phyloP scores from a whole-genome alignment of 495 filamentous ascomycete species.

The Xylaria cubensis region DNA sequence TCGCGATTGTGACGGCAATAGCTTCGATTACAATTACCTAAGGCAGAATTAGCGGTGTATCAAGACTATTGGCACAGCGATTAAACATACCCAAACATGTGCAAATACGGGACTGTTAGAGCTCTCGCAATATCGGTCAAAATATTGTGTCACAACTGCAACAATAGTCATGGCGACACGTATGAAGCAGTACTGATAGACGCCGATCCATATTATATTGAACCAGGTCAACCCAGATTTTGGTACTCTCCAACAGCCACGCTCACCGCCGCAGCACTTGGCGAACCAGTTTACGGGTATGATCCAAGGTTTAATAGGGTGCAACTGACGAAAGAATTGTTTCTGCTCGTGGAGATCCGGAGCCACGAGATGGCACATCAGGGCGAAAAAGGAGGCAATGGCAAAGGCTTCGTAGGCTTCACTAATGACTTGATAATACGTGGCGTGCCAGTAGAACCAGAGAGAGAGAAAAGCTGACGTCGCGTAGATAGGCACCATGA shows the following conservation, averaged over 20 bases:
- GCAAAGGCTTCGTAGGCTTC: conserved; percentile 94
- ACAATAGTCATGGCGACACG: conserved; percentile 84
- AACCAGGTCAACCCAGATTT: conserved; percentile 92
- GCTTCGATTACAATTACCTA: conserved; percentile 74
- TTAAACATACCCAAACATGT: conserved; percentile 76
- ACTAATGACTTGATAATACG: conserved; percentile 82
- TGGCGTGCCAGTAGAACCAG: conserved; percentile 76
- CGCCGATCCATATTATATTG: conserved; percentile 85
- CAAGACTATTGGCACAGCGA: conserved; percentile 1
- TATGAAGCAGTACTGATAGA: conserved; percentile 92
- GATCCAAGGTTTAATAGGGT: conserved; percentile 72
- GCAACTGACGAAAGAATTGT: conserved; percentile 77
- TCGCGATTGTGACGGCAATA: conserved; percentile 79
- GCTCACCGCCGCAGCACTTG: conserved; percentile 69
- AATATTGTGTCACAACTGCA: conserved; percentile 74
- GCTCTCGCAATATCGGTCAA: conserved; percentile 76
- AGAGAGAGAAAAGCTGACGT: conserved; percentile 79
- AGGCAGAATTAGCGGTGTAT: conserved; percentile 5
- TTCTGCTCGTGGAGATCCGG: conserved; percentile 85
- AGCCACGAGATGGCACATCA: conserved; percentile 83
- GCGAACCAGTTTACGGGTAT: conserved; percentile 75
- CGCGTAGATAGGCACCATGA: conserved; percentile 89
- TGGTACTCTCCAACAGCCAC: conserved; percentile 74
- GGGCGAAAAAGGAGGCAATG: conserved; percentile 88
- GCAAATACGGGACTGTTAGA: conserved; percentile 79